Base-by-base conservation (phyloP, 176 grass and related monocot species). In the Carex parvula region DNA sequence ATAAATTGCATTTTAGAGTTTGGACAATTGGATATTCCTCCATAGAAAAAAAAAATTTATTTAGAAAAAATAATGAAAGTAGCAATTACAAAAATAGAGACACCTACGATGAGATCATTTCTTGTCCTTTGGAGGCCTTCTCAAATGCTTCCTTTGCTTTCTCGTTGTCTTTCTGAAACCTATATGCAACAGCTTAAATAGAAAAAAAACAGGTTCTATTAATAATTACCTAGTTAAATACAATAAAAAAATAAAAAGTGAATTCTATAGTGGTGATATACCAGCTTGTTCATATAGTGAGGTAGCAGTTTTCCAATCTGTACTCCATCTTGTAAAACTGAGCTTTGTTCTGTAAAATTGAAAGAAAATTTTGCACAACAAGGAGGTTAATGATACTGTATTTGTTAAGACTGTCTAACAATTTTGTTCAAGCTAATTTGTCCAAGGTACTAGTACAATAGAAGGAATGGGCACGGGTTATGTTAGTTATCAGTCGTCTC, bases 91-190 rank as follows among this genome's bases (percentile, higher is more conserved):
- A 88, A 83, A 81, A 84, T 64, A 81, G 17, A 2, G 4, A 88
- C 87, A 88, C 87, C 93, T 99, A 99, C 88, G 93, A 99, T n/a
- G 91, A 90, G 67, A 99, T 93, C 88, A 99, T 92, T 92, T 99
- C 96, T 84, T 99, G 96, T 89, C 91, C 96, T 90, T 95, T 99
- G 33, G 96, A 95, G 86, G 96, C 96, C 85, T 93, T 99, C 85
- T 99, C 96, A 84, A 99, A 99, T 78, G 96, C 96, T 77, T 92
- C 96, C 89, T 99, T 99, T 81, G 93, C 96, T 94, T 95, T 99
- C 81, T 92, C 96, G 60, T 90, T 95, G 52, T 95, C 86, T 91
- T 93, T 99, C 82, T 61, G 90, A 79, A 93, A 93, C 84, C 88
- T 93, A 87, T 95, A 99, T 14, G 86, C 88, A 84, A 94, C 85